Conservation (phyloP, 306 rosid genomes). For the Cucurbita moschata region DNA sequence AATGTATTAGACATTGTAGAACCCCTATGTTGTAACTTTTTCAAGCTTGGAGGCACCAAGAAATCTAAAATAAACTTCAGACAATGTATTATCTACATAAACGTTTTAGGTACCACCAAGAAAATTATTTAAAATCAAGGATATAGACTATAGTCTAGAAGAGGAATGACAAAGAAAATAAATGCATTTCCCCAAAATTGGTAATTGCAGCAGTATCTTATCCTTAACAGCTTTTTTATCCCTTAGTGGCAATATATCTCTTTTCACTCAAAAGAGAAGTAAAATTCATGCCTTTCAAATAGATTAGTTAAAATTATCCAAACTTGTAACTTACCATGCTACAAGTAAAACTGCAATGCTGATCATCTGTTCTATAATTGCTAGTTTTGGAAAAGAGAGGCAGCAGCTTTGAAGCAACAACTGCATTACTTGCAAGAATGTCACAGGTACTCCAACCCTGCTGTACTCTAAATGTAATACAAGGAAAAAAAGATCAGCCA, state of each 20-base stretch:
- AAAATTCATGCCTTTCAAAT: neutral
- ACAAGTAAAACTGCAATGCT: neutral
- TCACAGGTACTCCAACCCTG: constrained; percentile 18
- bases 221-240: neutral
- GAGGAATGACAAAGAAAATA: neutral
- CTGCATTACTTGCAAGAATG: constrained; percentile 19
- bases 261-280: neutral
- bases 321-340: neutral
- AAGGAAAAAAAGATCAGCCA: neutral
- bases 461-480: neutral
- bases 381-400: constrained; percentile 27
- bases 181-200: neutral
- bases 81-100: neutral
- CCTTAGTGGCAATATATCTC: neutral
- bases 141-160: neutral
- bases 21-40: neutral
- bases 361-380: constrained; percentile 3
- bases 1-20: neutral
- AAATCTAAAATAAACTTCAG: neutral
- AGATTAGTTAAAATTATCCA: neutral
- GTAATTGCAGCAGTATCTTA: neutral
- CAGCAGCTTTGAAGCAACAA: constrained; percentile 15
- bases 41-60: neutral
- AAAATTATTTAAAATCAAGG: neutral
- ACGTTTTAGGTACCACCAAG: neutral